A percentile compares a stretch with the other conserved stretches of the same genome.
Conservation (phyloP, 1,139 yeast species). For the Blastobotrys illinoisensis region DNA sequence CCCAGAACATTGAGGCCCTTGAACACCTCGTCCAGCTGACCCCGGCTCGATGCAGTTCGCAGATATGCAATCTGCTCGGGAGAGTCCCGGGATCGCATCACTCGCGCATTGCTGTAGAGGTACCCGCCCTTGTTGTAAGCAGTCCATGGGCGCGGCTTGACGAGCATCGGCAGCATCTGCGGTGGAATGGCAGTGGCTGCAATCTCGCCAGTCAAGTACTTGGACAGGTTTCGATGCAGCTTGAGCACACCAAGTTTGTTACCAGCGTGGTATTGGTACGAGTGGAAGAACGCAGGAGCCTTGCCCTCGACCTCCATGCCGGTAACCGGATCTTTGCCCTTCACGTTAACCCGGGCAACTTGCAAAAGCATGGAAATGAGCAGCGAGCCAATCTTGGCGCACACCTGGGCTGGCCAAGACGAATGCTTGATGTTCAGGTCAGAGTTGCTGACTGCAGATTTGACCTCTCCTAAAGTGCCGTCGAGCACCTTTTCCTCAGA, state of each 20-base stretch:
- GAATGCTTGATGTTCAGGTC: constrained; percentile 34
- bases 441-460: constrained; percentile 18
- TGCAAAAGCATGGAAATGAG: constrained; percentile 69
- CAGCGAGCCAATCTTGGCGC: constrained; percentile 79
- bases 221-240: constrained; percentile 63
- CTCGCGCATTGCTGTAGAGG: constrained; percentile 51
- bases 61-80: constrained; percentile 89
- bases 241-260: constrained; percentile 76
- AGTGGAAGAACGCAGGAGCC: constrained; percentile 89
- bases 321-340: constrained; percentile 73
- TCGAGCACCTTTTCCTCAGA: constrained; percentile 4
- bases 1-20: constrained; percentile 88
- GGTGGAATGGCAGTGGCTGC: constrained; percentile 71
- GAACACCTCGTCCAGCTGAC: constrained; percentile 60
- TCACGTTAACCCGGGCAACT: constrained; percentile 75
- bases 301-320: constrained; percentile 58
- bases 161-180: constrained; percentile 88
- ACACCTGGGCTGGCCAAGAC: constrained; percentile 60
- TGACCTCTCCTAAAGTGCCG: constrained; percentile 16
- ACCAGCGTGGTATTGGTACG: constrained; percentile 76
- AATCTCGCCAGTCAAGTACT: constrained; percentile 62
- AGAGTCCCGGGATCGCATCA: constrained; percentile 76
- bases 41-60: constrained; percentile 72
- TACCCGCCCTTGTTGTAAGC: constrained; percentile 81
- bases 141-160: constrained; percentile 84